Base-by-base conservation (phyloP, 2,329 filamentous ascomycete species). In the Diaporthe citrichinensis region DNA sequence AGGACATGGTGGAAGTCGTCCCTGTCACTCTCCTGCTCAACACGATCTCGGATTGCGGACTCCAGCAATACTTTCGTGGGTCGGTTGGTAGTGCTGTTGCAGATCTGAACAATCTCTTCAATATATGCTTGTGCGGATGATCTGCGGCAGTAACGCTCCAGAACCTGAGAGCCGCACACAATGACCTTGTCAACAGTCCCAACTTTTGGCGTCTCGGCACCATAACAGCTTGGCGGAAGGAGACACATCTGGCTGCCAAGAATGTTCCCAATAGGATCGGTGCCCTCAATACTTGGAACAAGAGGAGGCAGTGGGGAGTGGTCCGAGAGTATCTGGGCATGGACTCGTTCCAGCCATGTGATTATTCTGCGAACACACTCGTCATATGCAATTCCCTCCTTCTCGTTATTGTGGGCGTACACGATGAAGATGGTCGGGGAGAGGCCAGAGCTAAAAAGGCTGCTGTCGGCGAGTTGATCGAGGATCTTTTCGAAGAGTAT, bases 31-130 rank as follows among this genome's bases (percentile, higher is more conserved):
- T 67, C 17, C 0, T 2, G n/a, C 10, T 67, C 61, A 2, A 46
- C 28, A 4, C 41, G 41, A 1, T n/a, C 41, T 15, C 17, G n/a
- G 12, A 59, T 49, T 4, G 0, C 23, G 20, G 53, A n/a, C 23
- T 57, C 9, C 9, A 44, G 20, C 4, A 25, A 2, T 1, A 2
- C 8, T 6, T 5, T 5, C 7, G 41, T 14, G 0, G 59, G 4
- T 2, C 2, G 8, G 2, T 3, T 4, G 1, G 20, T 0, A 7
- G 1, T 25, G 6, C 3, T n/a, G 20, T 4, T 8, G 61, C 41
- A 67, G 8, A 67, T 46, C 1, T 8, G 41, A 1, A 49, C 20
- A 15, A 67, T 67, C 1, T 49, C 61, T 20, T 15, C 17, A 23
- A 49, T 67, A 9, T 67, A 67, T 2, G 61, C 20, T 3, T 0